Evolutionary conservation across 75 land plant genomes (phyloP).

Genomic region (Cunninghamia lanceolata): DNA sequence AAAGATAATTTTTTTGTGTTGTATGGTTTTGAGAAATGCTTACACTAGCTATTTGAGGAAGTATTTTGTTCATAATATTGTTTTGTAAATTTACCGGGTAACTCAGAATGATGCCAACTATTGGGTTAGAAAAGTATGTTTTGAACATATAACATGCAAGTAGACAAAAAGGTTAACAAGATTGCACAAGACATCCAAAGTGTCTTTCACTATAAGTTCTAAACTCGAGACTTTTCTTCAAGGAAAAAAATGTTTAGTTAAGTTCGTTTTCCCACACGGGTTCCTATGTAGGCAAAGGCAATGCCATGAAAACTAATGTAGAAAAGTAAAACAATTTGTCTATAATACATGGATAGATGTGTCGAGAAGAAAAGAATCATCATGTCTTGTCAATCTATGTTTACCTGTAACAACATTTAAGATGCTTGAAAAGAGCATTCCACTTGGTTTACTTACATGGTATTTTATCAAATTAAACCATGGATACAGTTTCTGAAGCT

Average conservation of each 20-base stretch:
- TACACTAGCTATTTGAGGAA: not conserved
- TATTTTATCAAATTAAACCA: not conserved
- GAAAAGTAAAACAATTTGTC: not conserved
- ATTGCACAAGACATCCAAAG: not conserved
- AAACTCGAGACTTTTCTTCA: not conserved
- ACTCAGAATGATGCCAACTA: not conserved
- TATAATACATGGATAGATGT: not conserved
- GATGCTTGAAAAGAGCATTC: too few species aligned
- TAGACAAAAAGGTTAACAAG: not conserved
- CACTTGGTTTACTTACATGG: too few species aligned
- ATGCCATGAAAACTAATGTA: not conserved
- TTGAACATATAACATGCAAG: not conserved
- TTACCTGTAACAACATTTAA: not conserved
- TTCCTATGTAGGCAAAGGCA: not conserved
- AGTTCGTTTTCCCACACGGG: not conserved
- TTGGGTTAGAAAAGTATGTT: not conserved
- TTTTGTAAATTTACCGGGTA: not conserved
- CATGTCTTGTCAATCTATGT: not conserved
- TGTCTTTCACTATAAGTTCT: not conserved
- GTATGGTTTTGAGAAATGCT: not conserved
- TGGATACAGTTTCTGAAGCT: too few species aligned
- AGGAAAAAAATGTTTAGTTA: not conserved
- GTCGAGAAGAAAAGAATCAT: not conserved
- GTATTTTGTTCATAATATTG: not conserved
- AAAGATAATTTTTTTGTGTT: not conserved